Evolutionary conservation across 176 grass and related monocot genomes (phyloP).

Genomic region (Musa itinerans): DNA sequence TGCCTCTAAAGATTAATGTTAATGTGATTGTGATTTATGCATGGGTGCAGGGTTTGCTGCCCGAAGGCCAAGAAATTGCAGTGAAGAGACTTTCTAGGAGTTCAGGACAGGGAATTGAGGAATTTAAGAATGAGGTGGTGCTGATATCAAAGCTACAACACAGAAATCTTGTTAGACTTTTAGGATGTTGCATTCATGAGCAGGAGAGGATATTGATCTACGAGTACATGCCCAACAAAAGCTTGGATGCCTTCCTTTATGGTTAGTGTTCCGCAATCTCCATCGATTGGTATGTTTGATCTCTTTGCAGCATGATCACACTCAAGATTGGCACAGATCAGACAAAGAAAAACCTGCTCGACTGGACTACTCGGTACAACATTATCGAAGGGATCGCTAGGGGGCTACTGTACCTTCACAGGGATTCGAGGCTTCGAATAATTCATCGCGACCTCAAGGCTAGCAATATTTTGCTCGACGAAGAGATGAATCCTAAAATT

Average conservation of each 20-base stretch:
- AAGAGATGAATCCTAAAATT: constrained; percentile 17
- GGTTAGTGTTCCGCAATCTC: neutral
- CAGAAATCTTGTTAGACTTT: constrained; percentile 15
- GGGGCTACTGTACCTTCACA: constrained; percentile 16
- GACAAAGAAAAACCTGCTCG: neutral
- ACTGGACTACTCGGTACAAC: constrained; percentile 6
- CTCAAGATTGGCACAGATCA: neutral
- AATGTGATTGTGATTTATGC: neutral
- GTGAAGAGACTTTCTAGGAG: constrained; percentile 15
- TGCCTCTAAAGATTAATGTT: neutral
- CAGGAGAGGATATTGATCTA: constrained; percentile 20
- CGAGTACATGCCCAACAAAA: constrained; percentile 23
- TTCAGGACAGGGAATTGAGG: constrained; percentile 10
- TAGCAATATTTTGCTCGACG: constrained; percentile 18
- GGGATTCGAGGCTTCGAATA: constrained; percentile 15
- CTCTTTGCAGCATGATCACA: neutral
- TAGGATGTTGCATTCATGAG: constrained; percentile 16
- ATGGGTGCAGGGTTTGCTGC: neutral
- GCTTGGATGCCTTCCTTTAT: constrained; percentile 13
- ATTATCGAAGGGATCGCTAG: constrained; percentile 15
- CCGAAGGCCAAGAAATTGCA: constrained; percentile 9
- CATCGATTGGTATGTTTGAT: neutral
- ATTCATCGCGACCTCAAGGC: constrained; percentile 23
- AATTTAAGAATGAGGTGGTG: constrained; percentile 17
- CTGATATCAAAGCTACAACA: constrained; percentile 14